Evolutionary conservation across 495 filamentous ascomycete genomes (phyloP), one percentile per base, ranked within the genome.

Genomic region (Aspergillus wentii): DNA sequence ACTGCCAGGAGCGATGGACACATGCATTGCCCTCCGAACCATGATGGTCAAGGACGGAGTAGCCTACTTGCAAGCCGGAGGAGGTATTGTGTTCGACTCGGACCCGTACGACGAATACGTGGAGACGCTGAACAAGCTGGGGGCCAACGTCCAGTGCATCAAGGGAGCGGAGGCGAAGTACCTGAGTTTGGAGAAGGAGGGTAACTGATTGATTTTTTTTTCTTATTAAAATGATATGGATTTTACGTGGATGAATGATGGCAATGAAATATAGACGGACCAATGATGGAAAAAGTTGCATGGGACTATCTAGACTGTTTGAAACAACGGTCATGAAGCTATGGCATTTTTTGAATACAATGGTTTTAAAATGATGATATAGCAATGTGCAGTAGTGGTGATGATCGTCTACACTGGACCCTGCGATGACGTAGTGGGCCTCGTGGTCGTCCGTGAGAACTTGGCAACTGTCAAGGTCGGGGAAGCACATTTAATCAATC

Each of bases 61-160:
- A 26, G 91, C 88, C 15, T 97, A 94, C 62, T 71, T 98, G 26
- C 94, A 97, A 57, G 92, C 92, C 22, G 87, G 88, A n/a, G 92
- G 92, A 27, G 92, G 92, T 11, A 97, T 98, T 52, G 92, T 98
- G 15, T 95, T 92, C 59, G 92, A 98, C 60, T 90, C 84, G 10
- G 92, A 94, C 57, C 80, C 80, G 27, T 87, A 90, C 51, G 92
- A 98, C 40, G 92, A 97, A 67, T 97, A 83, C 68, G 71, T 91
- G 54, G 92, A 98, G 78, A 98, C 92, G 29, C 83, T 98, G 66
- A 96, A 98, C 66, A 98, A 98, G 72, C 67, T 95, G 17, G 79
- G 84, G 13, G 87, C 85, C 22, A 95, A 89, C 59, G 85, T 94
- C 67, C 73, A 80, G 20, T 91, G 87, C 59, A 91, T 98, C 56